Conservation (phyloP, 2,329 filamentous ascomycete genomes). For the Teratosphaeriaceae sp. region DNA sequence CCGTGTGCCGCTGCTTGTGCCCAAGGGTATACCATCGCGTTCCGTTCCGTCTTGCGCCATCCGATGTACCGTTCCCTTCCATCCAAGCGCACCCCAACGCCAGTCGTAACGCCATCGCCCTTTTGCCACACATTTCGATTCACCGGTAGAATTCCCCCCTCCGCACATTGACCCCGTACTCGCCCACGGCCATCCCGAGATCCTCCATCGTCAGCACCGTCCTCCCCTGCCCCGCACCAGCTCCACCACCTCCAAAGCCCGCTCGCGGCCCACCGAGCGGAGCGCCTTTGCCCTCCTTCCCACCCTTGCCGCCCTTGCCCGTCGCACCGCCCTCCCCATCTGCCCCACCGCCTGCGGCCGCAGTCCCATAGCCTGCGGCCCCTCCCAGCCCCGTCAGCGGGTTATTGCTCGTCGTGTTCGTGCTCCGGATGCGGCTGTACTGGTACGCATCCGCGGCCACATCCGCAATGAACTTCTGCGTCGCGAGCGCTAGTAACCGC, state of each 20-base stretch:
- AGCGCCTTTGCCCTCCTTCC: slow-evolving; percentile 37
- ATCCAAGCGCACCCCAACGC: too few relatives aligned
- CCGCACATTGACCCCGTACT: slow-evolving; percentile 98
- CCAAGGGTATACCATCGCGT: too few relatives aligned
- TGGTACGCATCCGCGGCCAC: slow-evolving; percentile 97
- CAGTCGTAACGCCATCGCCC: too few relatives aligned
- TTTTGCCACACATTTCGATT: too few relatives aligned
- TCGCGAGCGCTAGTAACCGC: slow-evolving; percentile 90
- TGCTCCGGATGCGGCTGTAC: slow-evolving; percentile 92
- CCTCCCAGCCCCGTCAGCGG: slow-evolving; percentile 81
- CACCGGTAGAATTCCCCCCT: slow-evolving; percentile 92
- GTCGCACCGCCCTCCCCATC: slow-evolving; percentile 44
- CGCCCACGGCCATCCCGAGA: slow-evolving; percentile 91
- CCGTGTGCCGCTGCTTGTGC: too few relatives aligned
- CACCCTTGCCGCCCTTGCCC: slow-evolving; percentile 30
- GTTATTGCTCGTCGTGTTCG: slow-evolving; percentile 83
- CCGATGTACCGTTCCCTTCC: too few relatives aligned
- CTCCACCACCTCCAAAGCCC: slow-evolving; percentile 70
- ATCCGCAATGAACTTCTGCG: slow-evolving; percentile 97
- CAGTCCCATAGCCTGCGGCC: slow-evolving; percentile 62
- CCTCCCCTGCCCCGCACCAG: slow-evolving; percentile 81
- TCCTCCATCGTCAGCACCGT: slow-evolving; percentile 99
- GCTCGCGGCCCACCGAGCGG: slow-evolving; percentile 44
- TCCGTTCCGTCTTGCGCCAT: too few relatives aligned
- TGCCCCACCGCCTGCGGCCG: slow-evolving; percentile 43